A percentile compares a stretch with the other conserved stretches of the same genome.
Conservation (phyloP, 2,329 filamentous ascomycete genomes). For the Alternaria sp. region DNA sequence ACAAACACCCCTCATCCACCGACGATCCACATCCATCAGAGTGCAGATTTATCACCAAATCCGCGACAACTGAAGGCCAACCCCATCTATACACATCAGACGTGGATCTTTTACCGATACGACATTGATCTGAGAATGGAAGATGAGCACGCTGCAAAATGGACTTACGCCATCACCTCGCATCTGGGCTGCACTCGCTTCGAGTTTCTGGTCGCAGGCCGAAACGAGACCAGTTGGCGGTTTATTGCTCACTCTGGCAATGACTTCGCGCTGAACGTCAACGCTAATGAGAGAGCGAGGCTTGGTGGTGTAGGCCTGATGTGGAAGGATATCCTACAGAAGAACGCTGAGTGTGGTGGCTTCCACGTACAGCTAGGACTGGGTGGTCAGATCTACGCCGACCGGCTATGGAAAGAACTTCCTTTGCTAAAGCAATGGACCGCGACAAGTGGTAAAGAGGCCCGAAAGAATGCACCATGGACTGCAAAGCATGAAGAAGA, state of each 20-base stretch:
- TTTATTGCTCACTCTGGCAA: constrained; percentile 97
- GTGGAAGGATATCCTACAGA: constrained; percentile 99
- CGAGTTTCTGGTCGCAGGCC: constrained; percentile 92
- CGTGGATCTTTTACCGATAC: constrained; percentile 96
- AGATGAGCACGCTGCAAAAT: constrained; percentile 76
- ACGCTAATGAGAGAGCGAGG: constrained; percentile 80
- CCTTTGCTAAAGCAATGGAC: constrained; percentile 95
- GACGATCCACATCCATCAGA: constrained; percentile 94
- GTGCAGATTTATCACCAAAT: constrained; percentile 88
- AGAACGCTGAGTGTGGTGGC: constrained; percentile 93
- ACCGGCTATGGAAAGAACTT: constrained; percentile 95
- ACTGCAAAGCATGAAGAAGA: constrained; percentile 95
- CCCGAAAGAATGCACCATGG: constrained; percentile 88
- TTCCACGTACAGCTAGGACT: constrained; percentile 94
- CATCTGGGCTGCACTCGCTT: constrained; percentile 97
- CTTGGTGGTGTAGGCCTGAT: constrained; percentile 91
- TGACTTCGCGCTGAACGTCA: constrained; percentile 89
- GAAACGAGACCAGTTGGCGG: constrained; percentile 89
- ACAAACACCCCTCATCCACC: constrained; percentile 91
- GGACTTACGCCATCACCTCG: constrained; percentile 98
- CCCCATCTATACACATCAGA: constrained; percentile 85
- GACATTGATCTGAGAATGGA: constrained; percentile 90
- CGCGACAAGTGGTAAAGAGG: constrained; percentile 88
- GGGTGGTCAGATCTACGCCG: constrained; percentile 94
- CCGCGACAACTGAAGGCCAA: constrained; percentile 83